Percentiles rank a stretch among this genome's conserved stretches.
Evolutionary conservation across 345 rosid genomes (phyloP).

Genomic region (Bruguiera gymnorhiza): DNA sequence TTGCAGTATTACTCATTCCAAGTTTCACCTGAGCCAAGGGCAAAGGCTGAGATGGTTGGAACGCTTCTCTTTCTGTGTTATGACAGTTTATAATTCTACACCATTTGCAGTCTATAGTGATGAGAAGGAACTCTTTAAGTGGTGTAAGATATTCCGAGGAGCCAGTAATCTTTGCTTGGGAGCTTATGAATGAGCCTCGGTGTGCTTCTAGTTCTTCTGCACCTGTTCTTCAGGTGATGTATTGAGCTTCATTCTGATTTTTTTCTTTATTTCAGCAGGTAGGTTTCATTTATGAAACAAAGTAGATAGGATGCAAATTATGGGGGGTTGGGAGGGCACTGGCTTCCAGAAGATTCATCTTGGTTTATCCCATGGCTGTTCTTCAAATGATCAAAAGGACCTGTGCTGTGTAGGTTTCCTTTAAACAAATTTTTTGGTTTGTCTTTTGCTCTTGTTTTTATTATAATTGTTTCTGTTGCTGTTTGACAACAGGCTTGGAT

Average conservation of each 20-base stretch:
- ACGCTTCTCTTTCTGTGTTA: background rate
- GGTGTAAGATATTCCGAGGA: conserved; percentile 40
- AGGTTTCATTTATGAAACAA: background rate
- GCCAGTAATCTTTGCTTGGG: conserved; percentile 58
- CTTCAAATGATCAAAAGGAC: background rate
- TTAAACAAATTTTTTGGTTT: background rate
- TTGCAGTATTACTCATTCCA: too few species aligned
- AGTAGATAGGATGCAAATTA: background rate
- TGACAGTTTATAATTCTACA: background rate
- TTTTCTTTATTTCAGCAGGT: background rate
- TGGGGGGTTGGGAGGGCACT: background rate
- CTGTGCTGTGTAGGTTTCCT: background rate
- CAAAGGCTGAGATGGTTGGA: background rate
- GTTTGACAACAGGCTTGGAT: conserved; percentile 40
- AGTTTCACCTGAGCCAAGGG: background rate
- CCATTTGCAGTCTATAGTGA: conserved; percentile 35
- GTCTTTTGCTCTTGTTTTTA: background rate
- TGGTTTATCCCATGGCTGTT: background rate
- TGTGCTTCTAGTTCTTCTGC: conserved; percentile 41
- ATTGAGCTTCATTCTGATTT: background rate
- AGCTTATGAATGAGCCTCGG: conserved; percentile 55
- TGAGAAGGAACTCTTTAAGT: conserved; percentile 42
- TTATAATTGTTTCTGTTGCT: background rate
- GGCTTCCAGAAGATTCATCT: background rate
- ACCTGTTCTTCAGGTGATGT: conserved; percentile 40